A percentile compares a stretch with the other conserved stretches of the same genome.
phyloP scores from a whole-genome alignment of 2,329 filamentous ascomycete species.

The Alternaria tenuissima region DNA sequence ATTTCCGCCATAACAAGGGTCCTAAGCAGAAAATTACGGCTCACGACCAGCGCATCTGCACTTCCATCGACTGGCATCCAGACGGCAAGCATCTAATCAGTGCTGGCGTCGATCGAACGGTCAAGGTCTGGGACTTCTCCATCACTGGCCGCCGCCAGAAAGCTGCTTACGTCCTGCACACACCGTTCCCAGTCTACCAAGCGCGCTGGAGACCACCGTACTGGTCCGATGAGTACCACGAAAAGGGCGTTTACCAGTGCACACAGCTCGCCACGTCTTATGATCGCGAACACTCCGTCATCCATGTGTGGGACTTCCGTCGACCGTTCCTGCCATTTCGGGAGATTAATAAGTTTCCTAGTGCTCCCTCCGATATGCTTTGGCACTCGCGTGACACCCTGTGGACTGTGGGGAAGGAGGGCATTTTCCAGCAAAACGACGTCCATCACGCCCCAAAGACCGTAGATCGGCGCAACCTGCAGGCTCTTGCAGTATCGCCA shows the following conservation, averaged over 20 bases:
- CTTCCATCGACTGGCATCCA: constrained; percentile 72
- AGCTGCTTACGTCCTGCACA: constrained; percentile 64
- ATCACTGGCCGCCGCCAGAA: constrained; percentile 65
- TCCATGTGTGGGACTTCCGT: constrained; percentile 72
- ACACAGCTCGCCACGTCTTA: constrained; percentile 70
- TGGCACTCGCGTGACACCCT: constrained; percentile 71
- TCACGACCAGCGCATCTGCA: constrained; percentile 66
- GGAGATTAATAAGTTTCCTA: constrained; percentile 65
- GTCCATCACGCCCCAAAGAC: constrained; percentile 66
- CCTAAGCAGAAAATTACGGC: constrained; percentile 68
- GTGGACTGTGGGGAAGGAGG: constrained; percentile 70
- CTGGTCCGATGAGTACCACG: constrained; percentile 61
- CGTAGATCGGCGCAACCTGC: constrained; percentile 65
- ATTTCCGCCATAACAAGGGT: constrained; percentile 64
- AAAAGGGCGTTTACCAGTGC: constrained; percentile 64
- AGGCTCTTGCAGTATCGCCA: constrained; percentile 65
- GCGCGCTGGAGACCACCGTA: constrained; percentile 69
- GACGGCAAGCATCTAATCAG: constrained; percentile 71
- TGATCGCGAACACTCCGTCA: constrained; percentile 66
- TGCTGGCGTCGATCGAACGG: constrained; percentile 67
- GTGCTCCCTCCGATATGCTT: constrained; percentile 66
- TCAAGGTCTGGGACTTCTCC: constrained; percentile 72
- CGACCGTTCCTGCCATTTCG: constrained; percentile 69
- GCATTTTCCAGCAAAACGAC: constrained; percentile 69
- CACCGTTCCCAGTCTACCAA: constrained; percentile 68